Base-by-base conservation (phyloP, 768 basidiomycete genomes). In the Saitozyma podzolica region DNA sequence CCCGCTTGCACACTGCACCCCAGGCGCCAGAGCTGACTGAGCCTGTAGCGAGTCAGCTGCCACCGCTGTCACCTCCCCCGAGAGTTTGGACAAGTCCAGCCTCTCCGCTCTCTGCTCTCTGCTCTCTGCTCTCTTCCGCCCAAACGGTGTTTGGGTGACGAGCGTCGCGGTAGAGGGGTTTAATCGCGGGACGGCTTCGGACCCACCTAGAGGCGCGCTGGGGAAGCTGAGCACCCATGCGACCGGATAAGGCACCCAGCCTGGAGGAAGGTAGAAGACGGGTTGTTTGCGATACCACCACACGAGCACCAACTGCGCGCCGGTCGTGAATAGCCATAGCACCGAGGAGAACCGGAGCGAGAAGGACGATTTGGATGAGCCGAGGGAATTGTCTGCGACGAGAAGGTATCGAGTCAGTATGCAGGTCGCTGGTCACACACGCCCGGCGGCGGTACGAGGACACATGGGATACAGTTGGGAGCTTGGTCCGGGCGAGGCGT, bases 11-110 rank as follows among this genome's bases (percentile, higher is more conserved):
- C 8, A 92, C 90, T 87, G 96, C 91, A 74, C 92, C 90, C 95
- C 95, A 99, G 47, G 92, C 85, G 0, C 89, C 90, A 48, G 92
- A 91, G 69, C 91, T 92, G 63, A 99, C 89, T 10, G 92, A 90
- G 10, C 95, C 94, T 93, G 45, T 3, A 1, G 65, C 9, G 3
- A n/a, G 50, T 61, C 59, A 61, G 48, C 43, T 49, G 6, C 29
- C 9, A 43, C 17, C 37, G 40, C 20, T 11, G 39, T 3, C 9
- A 43, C 7, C 43, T 17, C 29, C n/a, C n/a, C 56, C 16, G n/a
- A 52, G 45, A 10, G n/a, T 47, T 47, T 47, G 45, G 10, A 47
- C n/a, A 10, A 47, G 41, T 41, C 54, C n/a, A n/a, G n/a, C n/a
- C n/a, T n/a, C n/a, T n/a, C n/a, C n/a, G n/a, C n/a, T n/a, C n/a